phyloP scores from a whole-genome alignment of 2,329 filamentous ascomycete genomes.

The Ceratocystis smalleyi region DNA sequence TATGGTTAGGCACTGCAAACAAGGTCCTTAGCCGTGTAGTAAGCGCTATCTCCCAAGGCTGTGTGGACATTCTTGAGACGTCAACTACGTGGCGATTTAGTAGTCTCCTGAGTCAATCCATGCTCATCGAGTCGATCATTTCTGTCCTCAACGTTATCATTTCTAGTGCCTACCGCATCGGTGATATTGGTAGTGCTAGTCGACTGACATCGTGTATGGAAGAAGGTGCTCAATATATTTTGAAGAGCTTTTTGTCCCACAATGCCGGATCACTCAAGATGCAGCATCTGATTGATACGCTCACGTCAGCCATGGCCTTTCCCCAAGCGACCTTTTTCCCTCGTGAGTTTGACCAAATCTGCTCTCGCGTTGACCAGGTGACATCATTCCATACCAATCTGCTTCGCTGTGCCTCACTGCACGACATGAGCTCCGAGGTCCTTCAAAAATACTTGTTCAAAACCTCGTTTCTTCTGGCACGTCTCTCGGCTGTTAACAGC shows the following conservation, averaged over 20 bases:
- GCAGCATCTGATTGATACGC: conserved; percentile 57
- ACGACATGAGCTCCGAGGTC: conserved; percentile 46
- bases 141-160: conserved; percentile 57
- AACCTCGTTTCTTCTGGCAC: conserved; percentile 57
- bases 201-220: conserved; percentile 46
- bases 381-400: conserved; percentile 53
- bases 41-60: conserved; percentile 55
- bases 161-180: conserved; percentile 57
- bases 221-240: conserved; percentile 57
- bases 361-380: conserved; percentile 46
- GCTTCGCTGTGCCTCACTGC: conserved; percentile 51
- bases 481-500: conserved; percentile 57
- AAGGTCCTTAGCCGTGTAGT: conserved; percentile 59
- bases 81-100: conserved; percentile 74
- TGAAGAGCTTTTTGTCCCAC: conserved; percentile 59
- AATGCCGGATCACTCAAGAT: conserved; percentile 57
- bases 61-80: conserved; percentile 74
- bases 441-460: conserved; percentile 72
- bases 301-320: conserved; percentile 28
- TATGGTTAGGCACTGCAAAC: conserved; percentile 61
- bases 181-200: conserved; percentile 36
- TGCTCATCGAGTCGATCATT: conserved; percentile 53
- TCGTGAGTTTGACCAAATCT: conserved; percentile 38
- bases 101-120: conserved; percentile 48
- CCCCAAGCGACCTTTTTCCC: conserved; percentile 48